Percentiles rank a stretch among this genome's conserved stretches.
Evolutionary conservation across 441 rosid species (phyloP).

Genomic region (Syzygium malaccense): DNA sequence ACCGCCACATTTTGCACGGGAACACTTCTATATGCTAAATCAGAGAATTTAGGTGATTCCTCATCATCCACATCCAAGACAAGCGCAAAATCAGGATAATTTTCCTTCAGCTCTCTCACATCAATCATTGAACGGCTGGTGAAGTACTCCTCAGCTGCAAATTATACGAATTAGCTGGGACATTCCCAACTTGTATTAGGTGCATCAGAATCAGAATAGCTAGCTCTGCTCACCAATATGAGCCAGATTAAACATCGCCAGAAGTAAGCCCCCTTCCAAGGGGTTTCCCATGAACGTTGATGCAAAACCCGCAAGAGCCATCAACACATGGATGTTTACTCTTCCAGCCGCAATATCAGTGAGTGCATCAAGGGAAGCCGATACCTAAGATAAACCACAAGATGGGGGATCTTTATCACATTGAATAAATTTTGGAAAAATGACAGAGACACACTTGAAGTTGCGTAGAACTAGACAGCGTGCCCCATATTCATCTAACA

Average conservation of each 20-base stretch:
- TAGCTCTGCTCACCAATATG: conserved; percentile 54
- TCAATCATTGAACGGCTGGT: conserved; percentile 90
- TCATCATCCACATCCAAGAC: conserved; percentile 57
- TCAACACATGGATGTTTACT: conserved; percentile 90
- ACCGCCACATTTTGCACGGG: conserved; percentile 82
- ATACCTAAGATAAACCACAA: conserved; percentile 36
- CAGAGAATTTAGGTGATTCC: conserved; percentile 54
- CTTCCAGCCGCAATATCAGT: conserved; percentile 81
- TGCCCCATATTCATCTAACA: background rate
- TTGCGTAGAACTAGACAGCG: background rate
- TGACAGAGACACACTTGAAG: background rate
- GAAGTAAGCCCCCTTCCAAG: conserved; percentile 91
- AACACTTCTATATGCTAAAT: conserved; percentile 66
- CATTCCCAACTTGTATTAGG: background rate
- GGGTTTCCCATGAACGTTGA: conserved; percentile 87
- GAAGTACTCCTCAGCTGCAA: conserved; percentile 95
- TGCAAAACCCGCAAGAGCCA: conserved; percentile 94
- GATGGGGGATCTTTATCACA: background rate
- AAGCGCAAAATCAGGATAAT: conserved; percentile 80
- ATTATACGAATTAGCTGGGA: background rate
- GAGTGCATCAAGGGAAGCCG: conserved; percentile 87
- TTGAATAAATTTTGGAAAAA: background rate
- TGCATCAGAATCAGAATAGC: background rate
- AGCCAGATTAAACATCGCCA: conserved; percentile 97
- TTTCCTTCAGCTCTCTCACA: conserved; percentile 90